Evolutionary conservation across 306 rosid species (phyloP).

Genomic region (Parietaria judaica): DNA sequence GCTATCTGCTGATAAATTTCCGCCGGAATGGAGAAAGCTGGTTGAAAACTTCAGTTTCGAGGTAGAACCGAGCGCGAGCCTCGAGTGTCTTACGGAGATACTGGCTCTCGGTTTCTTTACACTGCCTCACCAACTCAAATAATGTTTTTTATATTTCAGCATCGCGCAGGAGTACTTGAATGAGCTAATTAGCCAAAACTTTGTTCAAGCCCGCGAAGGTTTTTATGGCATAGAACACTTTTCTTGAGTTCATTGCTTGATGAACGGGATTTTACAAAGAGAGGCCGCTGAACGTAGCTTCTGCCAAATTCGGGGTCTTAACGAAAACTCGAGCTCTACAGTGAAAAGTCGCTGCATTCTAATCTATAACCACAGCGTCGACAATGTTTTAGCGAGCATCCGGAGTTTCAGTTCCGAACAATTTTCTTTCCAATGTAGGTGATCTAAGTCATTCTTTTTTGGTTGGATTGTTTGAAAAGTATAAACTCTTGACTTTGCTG

Average conservation of each 20-base stretch:
- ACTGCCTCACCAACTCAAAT: slow-evolving; percentile 10
- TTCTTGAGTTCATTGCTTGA: background rate
- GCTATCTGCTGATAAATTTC: background rate
- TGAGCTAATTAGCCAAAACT: background rate
- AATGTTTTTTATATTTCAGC: slow-evolving; percentile 8
- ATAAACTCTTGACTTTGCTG: slow-evolving; percentile 8
- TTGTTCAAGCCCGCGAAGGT: background rate
- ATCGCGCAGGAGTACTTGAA: slow-evolving; percentile 1
- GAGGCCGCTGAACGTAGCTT: background rate
- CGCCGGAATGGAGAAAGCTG: slow-evolving; percentile 11
- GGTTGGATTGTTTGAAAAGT: background rate
- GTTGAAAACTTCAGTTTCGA: background rate
- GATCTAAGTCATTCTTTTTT: background rate
- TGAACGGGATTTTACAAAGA: background rate
- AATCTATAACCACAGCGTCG: background rate
- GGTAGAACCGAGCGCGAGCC: background rate
- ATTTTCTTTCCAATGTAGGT: background rate
- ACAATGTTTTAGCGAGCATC: background rate
- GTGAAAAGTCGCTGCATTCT: background rate
- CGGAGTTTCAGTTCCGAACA: background rate
- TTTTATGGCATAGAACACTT: background rate
- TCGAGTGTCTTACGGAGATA: background rate
- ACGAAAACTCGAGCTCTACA: background rate
- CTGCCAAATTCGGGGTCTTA: background rate
- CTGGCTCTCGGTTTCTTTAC: slow-evolving; percentile 4